Percentiles rank a stretch among this genome's conserved stretches.
These are phyloP conservation scores for Phytophthora sp. DNA, from an alignment of 352 stramenopile genomes.

Conservation along the genomic window DNA sequence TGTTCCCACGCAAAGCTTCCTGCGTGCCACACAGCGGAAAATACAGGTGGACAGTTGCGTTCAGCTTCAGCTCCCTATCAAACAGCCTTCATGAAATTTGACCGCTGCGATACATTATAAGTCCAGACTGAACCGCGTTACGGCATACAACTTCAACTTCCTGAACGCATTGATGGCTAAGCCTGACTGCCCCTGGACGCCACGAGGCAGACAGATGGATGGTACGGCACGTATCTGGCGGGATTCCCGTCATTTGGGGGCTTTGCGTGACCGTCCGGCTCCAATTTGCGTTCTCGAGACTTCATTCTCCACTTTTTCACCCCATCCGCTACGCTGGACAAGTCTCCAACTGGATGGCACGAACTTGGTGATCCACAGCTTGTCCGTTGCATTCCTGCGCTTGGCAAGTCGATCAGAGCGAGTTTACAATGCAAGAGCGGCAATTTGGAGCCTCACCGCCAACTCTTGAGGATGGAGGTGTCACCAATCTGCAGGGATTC, in stretches of 20 bases:
- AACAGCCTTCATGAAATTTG: no score
- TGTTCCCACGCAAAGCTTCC: no score
- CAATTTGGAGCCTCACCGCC: constrained; percentile 3
- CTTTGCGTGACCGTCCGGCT: not conserved
- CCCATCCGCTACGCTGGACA: constrained; percentile 2
- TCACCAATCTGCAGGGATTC: constrained; percentile 17
- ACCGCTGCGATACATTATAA: no score
- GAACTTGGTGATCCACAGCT: constrained; percentile 3
- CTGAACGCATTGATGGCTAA: constrained; percentile 3
- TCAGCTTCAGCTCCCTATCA: not conserved
- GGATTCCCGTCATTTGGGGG: constrained; percentile 1
- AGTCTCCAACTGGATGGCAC: not conserved
- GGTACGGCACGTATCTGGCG: constrained; percentile 12
- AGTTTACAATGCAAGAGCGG: constrained; percentile 20
- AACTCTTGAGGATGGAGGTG: constrained; percentile 5
- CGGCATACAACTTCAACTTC: constrained; percentile 26
- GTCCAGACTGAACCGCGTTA: no score
- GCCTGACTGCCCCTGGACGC: constrained; percentile 1
- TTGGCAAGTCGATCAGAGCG: not conserved
- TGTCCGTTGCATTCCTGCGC: not conserved
- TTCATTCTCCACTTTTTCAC: not conserved
- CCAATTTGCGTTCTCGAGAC: not conserved
- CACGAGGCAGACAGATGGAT: constrained; percentile 21
- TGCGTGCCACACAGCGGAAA: no score
- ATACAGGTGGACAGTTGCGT: not conserved